Conservation (phyloP, 805 yeast genomes). For the Sugiyamaella chiloensis region DNA sequence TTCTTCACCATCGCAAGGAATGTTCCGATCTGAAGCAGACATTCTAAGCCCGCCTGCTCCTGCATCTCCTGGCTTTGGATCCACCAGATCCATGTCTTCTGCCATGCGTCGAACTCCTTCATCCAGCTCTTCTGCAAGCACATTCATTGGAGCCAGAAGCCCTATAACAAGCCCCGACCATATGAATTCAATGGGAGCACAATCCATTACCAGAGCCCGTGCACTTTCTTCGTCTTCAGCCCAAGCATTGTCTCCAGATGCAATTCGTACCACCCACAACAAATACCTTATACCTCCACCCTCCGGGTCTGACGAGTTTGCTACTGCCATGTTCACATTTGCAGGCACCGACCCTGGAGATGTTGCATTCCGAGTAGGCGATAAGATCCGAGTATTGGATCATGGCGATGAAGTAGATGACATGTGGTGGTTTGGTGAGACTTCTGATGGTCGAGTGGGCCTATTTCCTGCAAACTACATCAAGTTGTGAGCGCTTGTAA, state of each 20-base stretch:
- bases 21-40: constrained; percentile 29
- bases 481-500: constrained; percentile 16
- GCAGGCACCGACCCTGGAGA: constrained; percentile 38
- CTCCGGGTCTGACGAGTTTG: constrained; percentile 27
- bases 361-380: constrained; percentile 38
- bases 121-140: neutral
- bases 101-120: constrained; percentile 3
- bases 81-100: neutral
- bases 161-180: constrained; percentile 13
- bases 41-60: constrained; percentile 19
- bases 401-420: constrained; percentile 36
- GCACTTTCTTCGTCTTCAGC: constrained; percentile 29
- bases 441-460: constrained; percentile 41
- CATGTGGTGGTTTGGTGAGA: constrained; percentile 52
- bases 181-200: constrained; percentile 3
- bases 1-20: constrained; percentile 27
- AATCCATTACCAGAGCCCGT: constrained; percentile 21
- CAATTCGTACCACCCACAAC: constrained; percentile 1
- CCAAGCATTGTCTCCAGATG: constrained; percentile 22
- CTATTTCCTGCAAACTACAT: constrained; percentile 49
- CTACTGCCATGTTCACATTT: constrained; percentile 36
- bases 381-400: constrained; percentile 34
- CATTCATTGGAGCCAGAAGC: constrained; percentile 2
- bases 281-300: constrained; percentile 17
- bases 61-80: constrained; percentile 1